Conservation (phyloP, 108 stramenopile genomes). For the Parietichytrium sp. region DNA sequence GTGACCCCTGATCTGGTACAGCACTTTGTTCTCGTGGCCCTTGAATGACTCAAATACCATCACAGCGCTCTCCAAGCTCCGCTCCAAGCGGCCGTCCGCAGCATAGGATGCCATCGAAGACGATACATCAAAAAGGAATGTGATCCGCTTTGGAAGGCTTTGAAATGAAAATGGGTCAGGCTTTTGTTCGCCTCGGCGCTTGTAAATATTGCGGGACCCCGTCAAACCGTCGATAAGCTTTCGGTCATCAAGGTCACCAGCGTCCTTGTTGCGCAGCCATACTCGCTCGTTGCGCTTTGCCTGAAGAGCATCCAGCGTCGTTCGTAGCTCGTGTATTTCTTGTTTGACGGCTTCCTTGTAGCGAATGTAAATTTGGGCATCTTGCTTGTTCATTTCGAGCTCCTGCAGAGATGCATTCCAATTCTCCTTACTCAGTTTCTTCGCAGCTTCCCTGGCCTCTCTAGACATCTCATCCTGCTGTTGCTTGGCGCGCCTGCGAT, state of each 20-base stretch:
- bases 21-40: slow-evolving; percentile 70
- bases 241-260: slow-evolving; percentile 83
- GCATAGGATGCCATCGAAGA: slow-evolving; percentile 83
- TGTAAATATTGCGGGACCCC: slow-evolving; percentile 78
- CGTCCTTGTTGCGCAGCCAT: slow-evolving; percentile 72
- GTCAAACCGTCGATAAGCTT: slow-evolving; percentile 75
- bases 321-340: slow-evolving; percentile 64
- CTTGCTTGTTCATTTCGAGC: slow-evolving; percentile 73
- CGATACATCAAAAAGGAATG: slow-evolving; percentile 72
- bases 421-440: slow-evolving; percentile 68
- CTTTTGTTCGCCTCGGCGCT: slow-evolving; percentile 64
- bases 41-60: slow-evolving; percentile 79
- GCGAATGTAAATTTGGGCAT: slow-evolving; percentile 69
- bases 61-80: slow-evolving; percentile 72
- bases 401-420: slow-evolving; percentile 68
- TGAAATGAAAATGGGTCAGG: slow-evolving; percentile 14
- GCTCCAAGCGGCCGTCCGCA: slow-evolving; percentile 73
- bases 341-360: slow-evolving; percentile 53
- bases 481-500: not conserved
- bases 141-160: slow-evolving; percentile 54
- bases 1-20: slow-evolving; percentile 26
- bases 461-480: slow-evolving; percentile 56
- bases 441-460: slow-evolving; percentile 66
- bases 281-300: slow-evolving; percentile 63
- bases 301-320: slow-evolving; percentile 60